phyloP scores from a whole-genome alignment of 1,139 yeast species.

The Meyerozyma sp. region DNA sequence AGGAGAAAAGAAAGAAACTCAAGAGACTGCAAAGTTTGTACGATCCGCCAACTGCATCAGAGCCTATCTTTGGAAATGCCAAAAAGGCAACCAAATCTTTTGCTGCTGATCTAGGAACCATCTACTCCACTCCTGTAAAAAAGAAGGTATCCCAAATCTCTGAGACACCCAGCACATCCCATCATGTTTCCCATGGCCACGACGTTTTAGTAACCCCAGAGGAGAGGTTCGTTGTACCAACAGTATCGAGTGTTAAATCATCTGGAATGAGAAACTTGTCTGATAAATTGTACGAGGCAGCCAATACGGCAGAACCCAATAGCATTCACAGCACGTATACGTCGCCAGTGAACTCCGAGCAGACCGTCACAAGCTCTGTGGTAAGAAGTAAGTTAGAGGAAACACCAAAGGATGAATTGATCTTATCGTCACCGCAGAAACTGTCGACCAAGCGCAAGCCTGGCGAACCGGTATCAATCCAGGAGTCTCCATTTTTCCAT shows the following conservation, averaged over 20 bases:
- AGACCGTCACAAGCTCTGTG: conserved; percentile 4
- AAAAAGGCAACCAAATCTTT: conserved; percentile 13
- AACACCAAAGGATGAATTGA: background rate
- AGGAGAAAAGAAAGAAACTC: conserved; percentile 4
- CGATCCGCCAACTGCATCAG: conserved; percentile 3
- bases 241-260: background rate
- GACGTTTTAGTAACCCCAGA: conserved; percentile 7
- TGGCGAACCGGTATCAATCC: conserved; percentile 29
- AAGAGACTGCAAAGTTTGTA: conserved; percentile 10
- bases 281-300: background rate
- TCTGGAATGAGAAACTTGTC: background rate
- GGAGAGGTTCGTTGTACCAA: conserved; percentile 4
- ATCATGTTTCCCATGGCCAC: conserved; percentile 1
- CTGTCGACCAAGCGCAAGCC: conserved; percentile 17
- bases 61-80: conserved; percentile 25
- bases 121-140: conserved; percentile 5
- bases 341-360: background rate
- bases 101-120: background rate
- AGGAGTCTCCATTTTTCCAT: conserved; percentile 28
- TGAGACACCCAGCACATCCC: conserved; percentile 2
- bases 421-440: background rate
- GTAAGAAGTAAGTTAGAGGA: background rate
- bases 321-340: background rate
- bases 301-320: background rate
- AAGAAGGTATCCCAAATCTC: conserved; percentile 3